These are phyloP conservation scores for Halophytophthora batemanensis DNA, from an alignment of 352 stramenopile genomes.

Conservation along the genomic window DNA sequence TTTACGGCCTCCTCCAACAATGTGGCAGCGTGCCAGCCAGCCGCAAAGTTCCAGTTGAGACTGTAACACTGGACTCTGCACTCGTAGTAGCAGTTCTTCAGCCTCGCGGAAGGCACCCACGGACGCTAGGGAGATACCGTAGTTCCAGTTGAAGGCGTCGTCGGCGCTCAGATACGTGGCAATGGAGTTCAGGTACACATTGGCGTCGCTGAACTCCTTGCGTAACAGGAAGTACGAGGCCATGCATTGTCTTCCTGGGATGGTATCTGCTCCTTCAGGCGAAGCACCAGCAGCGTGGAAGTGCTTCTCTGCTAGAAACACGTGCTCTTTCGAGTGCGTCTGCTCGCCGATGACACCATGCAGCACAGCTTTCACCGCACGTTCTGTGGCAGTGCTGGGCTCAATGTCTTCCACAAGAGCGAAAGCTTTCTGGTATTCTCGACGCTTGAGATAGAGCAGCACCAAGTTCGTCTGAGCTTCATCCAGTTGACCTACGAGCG, in stretches of 20 bases:
- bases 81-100: slow-evolving; percentile 50
- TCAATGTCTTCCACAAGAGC: slow-evolving; percentile 58
- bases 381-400: slow-evolving; percentile 34
- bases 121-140: slow-evolving; percentile 56
- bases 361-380: slow-evolving; percentile 57
- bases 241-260: slow-evolving; percentile 68
- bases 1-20: slow-evolving; percentile 15
- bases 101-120: slow-evolving; percentile 43
- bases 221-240: slow-evolving; percentile 65
- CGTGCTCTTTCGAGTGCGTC: slow-evolving; percentile 55
- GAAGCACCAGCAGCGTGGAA: slow-evolving; percentile 55
- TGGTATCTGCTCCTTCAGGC: slow-evolving; percentile 51
- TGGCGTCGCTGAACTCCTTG: slow-evolving; percentile 59
- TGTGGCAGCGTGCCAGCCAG: slow-evolving; percentile 63
- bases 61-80: slow-evolving; percentile 30
- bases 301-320: slow-evolving; percentile 72
- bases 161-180: slow-evolving; percentile 42
- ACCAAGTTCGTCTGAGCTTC: slow-evolving; percentile 60
- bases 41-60: slow-evolving; percentile 38
- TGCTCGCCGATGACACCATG: slow-evolving; percentile 61
- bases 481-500: slow-evolving; percentile 39
- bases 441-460: slow-evolving; percentile 44
- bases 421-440: slow-evolving; percentile 49
- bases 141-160: slow-evolving; percentile 83
- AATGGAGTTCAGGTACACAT: slow-evolving; percentile 73